Percentiles rank a stretch among this genome's conserved stretches.
These are phyloP conservation scores for Saccharomycopsis olivae DNA, from an alignment of 805 yeast species.

Conservation along the genomic window DNA sequence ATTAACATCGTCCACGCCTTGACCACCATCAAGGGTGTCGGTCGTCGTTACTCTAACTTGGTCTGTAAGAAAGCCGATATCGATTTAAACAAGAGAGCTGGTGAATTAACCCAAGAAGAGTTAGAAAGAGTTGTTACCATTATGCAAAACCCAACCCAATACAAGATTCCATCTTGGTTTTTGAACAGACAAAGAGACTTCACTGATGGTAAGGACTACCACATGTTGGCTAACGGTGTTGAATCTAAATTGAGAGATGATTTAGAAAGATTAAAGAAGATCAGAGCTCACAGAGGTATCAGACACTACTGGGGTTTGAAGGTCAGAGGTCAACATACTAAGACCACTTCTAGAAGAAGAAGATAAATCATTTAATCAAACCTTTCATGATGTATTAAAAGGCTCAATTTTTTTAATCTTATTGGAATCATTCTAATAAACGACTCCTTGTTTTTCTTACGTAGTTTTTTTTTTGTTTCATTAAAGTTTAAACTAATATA, in stretches of 20 bases:
- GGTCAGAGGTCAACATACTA: slow-evolving; percentile 99
- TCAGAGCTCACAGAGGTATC: slow-evolving; percentile 99
- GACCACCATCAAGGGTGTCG: slow-evolving; percentile 99
- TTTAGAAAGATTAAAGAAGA: slow-evolving; percentile 99
- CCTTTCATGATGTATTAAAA: not conserved
- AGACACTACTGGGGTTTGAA: slow-evolving; percentile 99
- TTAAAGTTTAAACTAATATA: too few species aligned
- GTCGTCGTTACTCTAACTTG: slow-evolving; percentile 99
- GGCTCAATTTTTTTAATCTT: not conserved
- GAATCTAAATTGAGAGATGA: slow-evolving; percentile 99
- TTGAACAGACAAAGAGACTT: slow-evolving; percentile 99
- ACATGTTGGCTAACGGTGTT: slow-evolving; percentile 96
- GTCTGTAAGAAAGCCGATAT: slow-evolving; percentile 99
- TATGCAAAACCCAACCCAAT: slow-evolving; percentile 99
- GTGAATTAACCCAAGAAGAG: slow-evolving; percentile 99
- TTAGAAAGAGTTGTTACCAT: slow-evolving; percentile 99
- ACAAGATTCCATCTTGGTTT: slow-evolving; percentile 99
- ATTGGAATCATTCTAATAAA: not conserved
- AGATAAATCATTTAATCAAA: slow-evolving; percentile 9
- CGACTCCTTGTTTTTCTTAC: not conserved
- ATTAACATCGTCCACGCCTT: slow-evolving; percentile 99
- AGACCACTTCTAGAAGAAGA: slow-evolving; percentile 88
- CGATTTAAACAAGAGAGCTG: slow-evolving; percentile 97
- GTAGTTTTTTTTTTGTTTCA: too few species aligned
- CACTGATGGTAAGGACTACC: slow-evolving; percentile 98